Evolutionary conservation across 2,329 filamentous ascomycete species (phyloP).

Genomic region (Podosphaera fusca): DNA sequence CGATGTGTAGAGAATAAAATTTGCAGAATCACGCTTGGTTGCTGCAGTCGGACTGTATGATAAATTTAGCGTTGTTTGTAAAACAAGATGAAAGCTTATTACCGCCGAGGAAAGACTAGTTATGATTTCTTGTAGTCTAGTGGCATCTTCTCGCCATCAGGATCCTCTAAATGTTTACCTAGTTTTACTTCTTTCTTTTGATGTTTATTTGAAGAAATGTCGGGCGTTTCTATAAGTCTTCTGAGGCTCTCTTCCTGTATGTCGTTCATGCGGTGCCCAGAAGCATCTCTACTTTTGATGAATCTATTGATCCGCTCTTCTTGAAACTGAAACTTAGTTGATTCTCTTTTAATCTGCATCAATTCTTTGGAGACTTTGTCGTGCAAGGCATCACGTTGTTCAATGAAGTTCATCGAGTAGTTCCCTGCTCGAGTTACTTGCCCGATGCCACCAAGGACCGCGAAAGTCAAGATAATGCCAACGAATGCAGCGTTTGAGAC

Average conservation of each 20-base stretch:
- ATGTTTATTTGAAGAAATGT: slow-evolving; percentile 22
- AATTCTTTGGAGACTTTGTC: slow-evolving; percentile 41
- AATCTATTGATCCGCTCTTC: slow-evolving; percentile 58
- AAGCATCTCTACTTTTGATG: slow-evolving; percentile 41
- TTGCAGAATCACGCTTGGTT: too few species aligned
- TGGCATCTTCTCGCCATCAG: slow-evolving; percentile 2
- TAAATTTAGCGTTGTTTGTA: too few species aligned
- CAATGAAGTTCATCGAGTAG: slow-evolving; percentile 37
- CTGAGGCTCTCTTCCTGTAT: slow-evolving; percentile 22
- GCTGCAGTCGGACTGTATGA: too few species aligned
- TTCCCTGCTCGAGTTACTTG: slow-evolving; percentile 49
- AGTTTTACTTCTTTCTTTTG: slow-evolving; percentile 10
- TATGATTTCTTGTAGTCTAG: background rate
- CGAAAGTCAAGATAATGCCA: slow-evolving; percentile 43
- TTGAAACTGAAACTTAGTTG: slow-evolving; percentile 27
- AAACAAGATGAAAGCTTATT: background rate
- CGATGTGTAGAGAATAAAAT: too few species aligned
- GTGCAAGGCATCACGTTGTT: slow-evolving; percentile 41
- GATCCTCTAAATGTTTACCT: slow-evolving; percentile 5
- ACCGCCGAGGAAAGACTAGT: background rate
- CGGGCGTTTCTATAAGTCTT: slow-evolving; percentile 21
- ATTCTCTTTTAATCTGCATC: slow-evolving; percentile 27
- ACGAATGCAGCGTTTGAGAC: slow-evolving; percentile 65
- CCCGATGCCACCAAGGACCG: slow-evolving; percentile 44
- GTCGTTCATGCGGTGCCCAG: slow-evolving; percentile 8